Base-by-base conservation (phyloP, 768 basidiomycete genomes). In the Phaeolepiota aurea region DNA sequence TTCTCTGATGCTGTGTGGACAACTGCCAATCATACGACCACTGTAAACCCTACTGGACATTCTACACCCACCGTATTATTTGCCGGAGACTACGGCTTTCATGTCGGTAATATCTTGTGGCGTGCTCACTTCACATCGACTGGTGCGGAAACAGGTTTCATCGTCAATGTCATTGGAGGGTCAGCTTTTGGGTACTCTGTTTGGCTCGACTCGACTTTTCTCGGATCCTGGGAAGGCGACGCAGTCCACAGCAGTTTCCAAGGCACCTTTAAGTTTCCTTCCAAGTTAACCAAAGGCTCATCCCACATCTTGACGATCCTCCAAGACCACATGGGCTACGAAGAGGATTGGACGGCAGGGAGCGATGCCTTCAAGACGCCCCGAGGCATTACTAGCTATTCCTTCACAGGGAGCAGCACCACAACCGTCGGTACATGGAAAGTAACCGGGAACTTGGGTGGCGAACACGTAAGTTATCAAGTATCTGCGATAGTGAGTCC, bases 271-370 rank as follows among this genome's bases (percentile, higher is more conserved):
- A 51, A 57, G 4, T 63, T 70, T 49, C 59, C 62, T 3, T 32
- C 52, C 3, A 44, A 45, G 4, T 40, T 68, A 46, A 40, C 34
- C 9, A 42, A 51, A 21, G 66, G 59, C 7, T 58, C 59, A 3
- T 47, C 48, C 20, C 66, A 75, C 45, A 56, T 73, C 20, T 51
- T 76, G 33, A 75, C 73, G 1, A 67, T 76, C 25, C 42, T 76
- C 16, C 70, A 75, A 52, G 74, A 74, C 46, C 74, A 74, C 43
- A 74, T 74, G 71, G 72, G 72, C 4, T 63, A 67, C 22, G 73
- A 74, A 28, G 68, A 68, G 43, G 63, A 72, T 41, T 63, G 61
- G 62, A 45, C 46, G 3, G 63, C 61, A 25, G 69, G 63, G 2
- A 63, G 60, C n/a, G 70, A 74, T 28, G 38, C 10, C 16, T 74